phyloP scores from a whole-genome alignment of 805 yeast genomes.

The Lipomyces starkeyi region DNA sequence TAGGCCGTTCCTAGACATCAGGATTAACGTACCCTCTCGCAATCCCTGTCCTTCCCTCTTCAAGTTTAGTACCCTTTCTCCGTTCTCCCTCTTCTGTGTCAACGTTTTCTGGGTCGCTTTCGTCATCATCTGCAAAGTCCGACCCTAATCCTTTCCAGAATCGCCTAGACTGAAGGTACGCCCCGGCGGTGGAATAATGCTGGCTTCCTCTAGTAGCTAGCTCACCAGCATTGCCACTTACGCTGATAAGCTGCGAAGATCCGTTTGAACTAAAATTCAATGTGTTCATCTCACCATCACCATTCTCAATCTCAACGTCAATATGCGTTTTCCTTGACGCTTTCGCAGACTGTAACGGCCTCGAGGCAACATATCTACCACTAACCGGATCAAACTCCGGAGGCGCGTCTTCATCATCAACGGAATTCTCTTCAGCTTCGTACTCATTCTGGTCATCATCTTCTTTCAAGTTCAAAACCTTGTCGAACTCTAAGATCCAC shows the following conservation, averaged over 20 bases:
- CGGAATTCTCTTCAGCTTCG: slow-evolving; percentile 43
- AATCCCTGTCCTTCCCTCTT: slow-evolving; percentile 83
- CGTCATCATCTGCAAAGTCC: slow-evolving; percentile 57
- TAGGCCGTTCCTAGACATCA: slow-evolving; percentile 5
- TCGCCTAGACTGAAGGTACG: slow-evolving; percentile 66
- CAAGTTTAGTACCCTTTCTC: slow-evolving; percentile 69
- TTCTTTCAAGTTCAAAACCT: slow-evolving; percentile 50
- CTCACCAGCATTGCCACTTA: slow-evolving; percentile 54
- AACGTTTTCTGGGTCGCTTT: slow-evolving; percentile 43
- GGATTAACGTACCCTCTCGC: slow-evolving; percentile 75
- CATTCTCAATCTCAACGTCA: slow-evolving; percentile 57
- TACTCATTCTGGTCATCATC: slow-evolving; percentile 30
- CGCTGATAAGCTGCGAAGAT: slow-evolving; percentile 32
- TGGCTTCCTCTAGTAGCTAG: slow-evolving; percentile 70
- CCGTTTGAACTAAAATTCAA: background rate
- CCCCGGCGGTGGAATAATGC: slow-evolving; percentile 82
- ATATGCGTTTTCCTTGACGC: slow-evolving; percentile 65
- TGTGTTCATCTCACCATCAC: slow-evolving; percentile 29
- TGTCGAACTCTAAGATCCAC: slow-evolving; percentile 85
- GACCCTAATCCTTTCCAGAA: slow-evolving; percentile 91
- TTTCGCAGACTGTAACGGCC: slow-evolving; percentile 59
- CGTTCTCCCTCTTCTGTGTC: slow-evolving; percentile 46
- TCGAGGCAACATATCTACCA: slow-evolving; percentile 72
- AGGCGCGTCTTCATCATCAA: slow-evolving; percentile 50
- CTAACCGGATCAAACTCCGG: slow-evolving; percentile 92